These are phyloP conservation scores for Aureobasidium namibiae DNA, from an alignment of 2,329 filamentous ascomycete species.

Conservation along the genomic window DNA sequence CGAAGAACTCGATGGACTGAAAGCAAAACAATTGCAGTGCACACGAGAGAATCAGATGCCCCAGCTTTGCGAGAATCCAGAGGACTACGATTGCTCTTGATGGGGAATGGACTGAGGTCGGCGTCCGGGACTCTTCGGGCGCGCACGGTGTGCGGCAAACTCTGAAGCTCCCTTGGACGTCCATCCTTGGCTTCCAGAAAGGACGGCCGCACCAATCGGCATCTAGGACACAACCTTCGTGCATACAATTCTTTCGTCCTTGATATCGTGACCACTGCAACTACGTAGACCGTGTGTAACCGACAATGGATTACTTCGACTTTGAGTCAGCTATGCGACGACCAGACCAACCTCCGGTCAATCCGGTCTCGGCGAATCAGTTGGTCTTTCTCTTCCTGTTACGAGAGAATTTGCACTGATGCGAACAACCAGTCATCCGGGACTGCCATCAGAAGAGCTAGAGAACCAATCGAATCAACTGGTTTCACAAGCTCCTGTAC, in stretches of 20 bases:
- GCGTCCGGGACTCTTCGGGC: not conserved
- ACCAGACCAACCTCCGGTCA: not conserved
- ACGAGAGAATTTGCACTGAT: conserved; percentile 12
- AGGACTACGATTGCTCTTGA: not conserved
- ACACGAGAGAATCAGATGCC: not conserved
- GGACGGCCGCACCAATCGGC: not conserved
- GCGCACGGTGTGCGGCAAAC: conserved; percentile 2
- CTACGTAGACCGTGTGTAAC: not conserved
- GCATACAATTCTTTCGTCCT: not conserved
- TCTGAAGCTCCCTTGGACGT: not conserved
- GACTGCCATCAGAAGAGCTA: not conserved
- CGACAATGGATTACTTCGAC: conserved; percentile 6
- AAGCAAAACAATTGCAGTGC: not conserved
- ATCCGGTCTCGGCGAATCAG: conserved; percentile 3
- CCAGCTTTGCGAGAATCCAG: not conserved
- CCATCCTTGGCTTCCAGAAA: not conserved
- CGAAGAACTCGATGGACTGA: not conserved
- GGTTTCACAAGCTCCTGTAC: not conserved
- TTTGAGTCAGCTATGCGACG: conserved; percentile 4
- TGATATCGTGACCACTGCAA: not conserved
- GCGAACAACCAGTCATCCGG: not conserved
- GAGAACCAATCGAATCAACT: not conserved
- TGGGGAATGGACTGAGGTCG: not conserved
- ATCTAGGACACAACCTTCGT: not conserved
- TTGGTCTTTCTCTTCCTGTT: conserved; percentile 6